Evolutionary conservation across 148 eudicot species (phyloP), one percentile per base, ranked within the genome.

Genomic region (Talinum fruticosum): DNA sequence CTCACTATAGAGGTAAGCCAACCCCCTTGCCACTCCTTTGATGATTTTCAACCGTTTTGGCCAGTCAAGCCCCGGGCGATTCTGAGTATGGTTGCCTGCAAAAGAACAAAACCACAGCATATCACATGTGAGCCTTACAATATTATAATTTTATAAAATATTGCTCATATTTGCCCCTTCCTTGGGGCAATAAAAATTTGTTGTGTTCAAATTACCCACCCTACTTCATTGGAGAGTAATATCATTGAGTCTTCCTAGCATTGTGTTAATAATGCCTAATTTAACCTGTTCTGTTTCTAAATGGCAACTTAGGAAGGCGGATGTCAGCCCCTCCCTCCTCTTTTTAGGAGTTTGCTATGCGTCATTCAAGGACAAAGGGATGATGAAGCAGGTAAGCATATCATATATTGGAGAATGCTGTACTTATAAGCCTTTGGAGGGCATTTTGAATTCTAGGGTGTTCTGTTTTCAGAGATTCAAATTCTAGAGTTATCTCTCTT

Each of bases 21-120:
- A 71, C 41, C 97, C 97, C 59, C 76, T 85, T 8, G 90, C 90
- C 54, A 92, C 91, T 68, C 97, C 97, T 79, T 87, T 85, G 38
- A 90, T 81, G 37, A 92, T 89, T 45, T 87, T 90, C 65, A 90
- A 72, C 36, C 97, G 82, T 36, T 79, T 84, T 6, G 88, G 76
- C 97, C 97, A 92, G 36, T 85, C 85, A 34, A 89, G 89, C 49
- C 82, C 87, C 49, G 77, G 74, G 4, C 75, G 75, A 29, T 84
- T 82, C 72, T 66, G 65, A 28, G 74, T 79, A 37, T 74, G 88
- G 44, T 82, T 85, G 12, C 86, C 89, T 86, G 73, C 34, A 66
- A 85, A 49, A 51, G 12, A 53, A 54, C n/a, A 24, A 66, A 49
- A 16, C 66, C 64, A 37, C 30, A 65, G 44, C 66, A 61, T 33